Conservation (phyloP, 1,139 yeast genomes). For the Suzukiozyma palmioleophila region DNA sequence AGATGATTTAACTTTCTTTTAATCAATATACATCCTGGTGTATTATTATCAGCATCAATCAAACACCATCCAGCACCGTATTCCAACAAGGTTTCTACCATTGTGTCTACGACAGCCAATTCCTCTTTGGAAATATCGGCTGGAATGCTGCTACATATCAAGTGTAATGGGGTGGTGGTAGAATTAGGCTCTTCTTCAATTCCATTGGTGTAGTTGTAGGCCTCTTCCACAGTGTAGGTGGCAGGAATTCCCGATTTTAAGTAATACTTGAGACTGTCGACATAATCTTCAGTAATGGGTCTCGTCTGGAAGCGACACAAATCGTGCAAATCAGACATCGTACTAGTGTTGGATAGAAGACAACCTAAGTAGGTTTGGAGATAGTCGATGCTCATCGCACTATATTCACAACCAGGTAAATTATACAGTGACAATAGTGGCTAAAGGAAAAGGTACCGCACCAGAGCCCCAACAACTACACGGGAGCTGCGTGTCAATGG, state of each 20-base stretch:
- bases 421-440: too few species aligned
- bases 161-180: constrained; percentile 79
- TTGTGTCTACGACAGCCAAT: constrained; percentile 37
- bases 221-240: constrained; percentile 79
- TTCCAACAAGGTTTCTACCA: constrained; percentile 67
- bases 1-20: constrained; percentile 43
- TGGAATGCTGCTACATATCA: constrained; percentile 54
- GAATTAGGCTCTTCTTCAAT: constrained; percentile 35
- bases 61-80: constrained; percentile 93
- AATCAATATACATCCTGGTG: constrained; percentile 71
- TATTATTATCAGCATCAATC: constrained; percentile 59
- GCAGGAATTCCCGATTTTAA: constrained; percentile 70
- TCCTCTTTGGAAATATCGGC: constrained; percentile 40
- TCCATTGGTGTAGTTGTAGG: constrained; percentile 47
- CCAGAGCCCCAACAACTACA: too few species aligned
- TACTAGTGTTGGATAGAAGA: not conserved
- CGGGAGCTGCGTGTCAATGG: too few species aligned
- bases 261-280: constrained; percentile 39
- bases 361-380: too few species aligned
- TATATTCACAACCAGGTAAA: too few species aligned
- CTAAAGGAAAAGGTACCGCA: too few species aligned
- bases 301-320: constrained; percentile 52
- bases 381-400: too few species aligned
- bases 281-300: constrained; percentile 50
- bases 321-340: constrained; percentile 70